A percentile compares a stretch with the other conserved stretches of the same genome.
These are phyloP conservation scores for Cryptococcus sp. DNA, from an alignment of 1,284 basidiomycete genomes.

Conservation along the genomic window DNA sequence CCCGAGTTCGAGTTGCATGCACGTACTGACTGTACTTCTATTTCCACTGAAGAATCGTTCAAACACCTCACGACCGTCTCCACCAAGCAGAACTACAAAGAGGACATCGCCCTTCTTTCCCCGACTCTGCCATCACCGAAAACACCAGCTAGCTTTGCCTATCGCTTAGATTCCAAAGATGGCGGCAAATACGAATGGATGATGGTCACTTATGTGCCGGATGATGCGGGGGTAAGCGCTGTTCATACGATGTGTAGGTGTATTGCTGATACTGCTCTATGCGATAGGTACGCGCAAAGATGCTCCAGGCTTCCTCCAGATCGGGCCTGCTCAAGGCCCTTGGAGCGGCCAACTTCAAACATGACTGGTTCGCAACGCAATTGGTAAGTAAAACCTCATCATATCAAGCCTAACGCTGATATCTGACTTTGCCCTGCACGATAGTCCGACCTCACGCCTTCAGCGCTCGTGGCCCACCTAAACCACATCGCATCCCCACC, in stretches of 20 bases:
- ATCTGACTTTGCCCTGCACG: background rate
- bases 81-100: slow-evolving; percentile 40
- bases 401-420: background rate
- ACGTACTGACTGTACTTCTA: background rate
- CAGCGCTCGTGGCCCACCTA: slow-evolving; percentile 71
- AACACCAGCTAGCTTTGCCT: slow-evolving; percentile 51
- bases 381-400: slow-evolving; percentile 60
- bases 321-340: slow-evolving; percentile 70
- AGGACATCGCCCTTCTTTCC: slow-evolving; percentile 45
- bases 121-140: slow-evolving; percentile 39
- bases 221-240: slow-evolving; percentile 46
- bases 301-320: slow-evolving; percentile 88
- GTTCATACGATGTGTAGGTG: background rate
- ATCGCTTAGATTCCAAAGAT: slow-evolving; percentile 46
- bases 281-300: slow-evolving; percentile 60
- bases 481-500: slow-evolving; percentile 72
- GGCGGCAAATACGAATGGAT: slow-evolving; percentile 50
- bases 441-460: slow-evolving; percentile 53
- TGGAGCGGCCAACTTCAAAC: slow-evolving; percentile 73
- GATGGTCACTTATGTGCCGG: slow-evolving; percentile 53
- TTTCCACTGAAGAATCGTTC: slow-evolving; percentile 36
- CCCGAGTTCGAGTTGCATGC: background rate
- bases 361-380: slow-evolving; percentile 77
- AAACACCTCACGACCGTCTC: slow-evolving; percentile 36
- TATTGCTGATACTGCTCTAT: slow-evolving; percentile 1